Conservation (phyloP, 208 protist genomes). For the Hexamita inflata region DNA sequence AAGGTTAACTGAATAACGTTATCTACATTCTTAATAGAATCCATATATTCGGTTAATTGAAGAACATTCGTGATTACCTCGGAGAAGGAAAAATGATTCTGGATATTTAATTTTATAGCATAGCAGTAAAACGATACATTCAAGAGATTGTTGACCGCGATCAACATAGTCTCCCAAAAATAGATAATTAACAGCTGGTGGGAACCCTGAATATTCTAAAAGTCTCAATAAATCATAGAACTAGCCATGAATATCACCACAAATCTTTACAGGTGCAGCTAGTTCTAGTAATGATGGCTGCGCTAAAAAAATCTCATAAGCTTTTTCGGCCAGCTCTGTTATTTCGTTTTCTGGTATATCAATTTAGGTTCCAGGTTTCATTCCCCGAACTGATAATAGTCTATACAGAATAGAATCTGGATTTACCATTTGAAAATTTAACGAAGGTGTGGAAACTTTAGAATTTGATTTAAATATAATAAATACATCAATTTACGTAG, state of each 20-base stretch:
- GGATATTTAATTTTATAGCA: slow-evolving; percentile 37
- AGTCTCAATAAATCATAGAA: slow-evolving; percentile 97
- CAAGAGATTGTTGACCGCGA: slow-evolving; percentile 18
- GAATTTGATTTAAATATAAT: too few relatives aligned
- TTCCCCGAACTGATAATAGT: slow-evolving; percentile 14
- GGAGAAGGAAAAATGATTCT: slow-evolving; percentile 34
- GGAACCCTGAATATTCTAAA: slow-evolving; percentile 87
- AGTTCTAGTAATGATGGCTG: slow-evolving; percentile 57
- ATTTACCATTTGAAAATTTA: too few relatives aligned
- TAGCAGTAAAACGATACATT: slow-evolving; percentile 30
- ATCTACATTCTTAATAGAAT: slow-evolving; percentile 52
- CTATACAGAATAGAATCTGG: slow-evolving; percentile 19
- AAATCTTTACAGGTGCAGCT: slow-evolving; percentile 44
- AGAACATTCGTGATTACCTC: slow-evolving; percentile 38
- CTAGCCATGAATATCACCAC: slow-evolving; percentile 93
- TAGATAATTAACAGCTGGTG: slow-evolving; percentile 36
- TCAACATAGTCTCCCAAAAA: slow-evolving; percentile 43
- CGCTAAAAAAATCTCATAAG: slow-evolving; percentile 45
- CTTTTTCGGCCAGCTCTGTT: slow-evolving; percentile 29
- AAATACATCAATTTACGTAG: too few relatives aligned
- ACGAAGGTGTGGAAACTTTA: too few relatives aligned
- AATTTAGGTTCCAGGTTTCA: slow-evolving; percentile 21
- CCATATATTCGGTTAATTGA: slow-evolving; percentile 35
- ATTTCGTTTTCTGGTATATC: slow-evolving; percentile 28
- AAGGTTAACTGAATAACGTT: slow-evolving; percentile 82